Evolutionary conservation across 1,139 yeast species (phyloP), one percentile per base, ranked within the genome.

Genomic region (Suhomyces guaymorum): DNA sequence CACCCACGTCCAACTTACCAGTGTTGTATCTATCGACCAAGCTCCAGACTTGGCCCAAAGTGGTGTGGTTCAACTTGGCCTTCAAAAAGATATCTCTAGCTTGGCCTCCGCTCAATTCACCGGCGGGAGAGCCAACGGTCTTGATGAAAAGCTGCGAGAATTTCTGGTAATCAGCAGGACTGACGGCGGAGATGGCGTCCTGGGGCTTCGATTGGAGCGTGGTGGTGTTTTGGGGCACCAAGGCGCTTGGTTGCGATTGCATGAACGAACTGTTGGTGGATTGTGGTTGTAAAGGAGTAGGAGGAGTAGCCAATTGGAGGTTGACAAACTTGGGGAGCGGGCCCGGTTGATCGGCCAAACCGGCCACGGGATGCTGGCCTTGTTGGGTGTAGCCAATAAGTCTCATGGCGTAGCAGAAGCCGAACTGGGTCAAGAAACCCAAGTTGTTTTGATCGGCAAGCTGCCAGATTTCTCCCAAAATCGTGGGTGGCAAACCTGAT

Each of bases 401-500:
- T 57, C 99, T 76, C 78, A 92, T 74, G 18, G 97, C 96, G 38
- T 80, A 73, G 44, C 87, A 78, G 61, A 94, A 94, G 16, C 92
- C 92, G 44, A 75, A 72, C 54, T 82, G 89, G 48, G 86, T 83
- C 47, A 94, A 70, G 55, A 83, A 86, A 0, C 98, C 99, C 47
- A 81, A 73, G 61, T 88, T 89, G 43, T 80, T 82, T 13, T 77
- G 74, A 62, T 92, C 99, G 11, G 96, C 90, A 30, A 85, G 58
- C 57, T 87, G 94, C 98, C 98, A 94, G 42, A 94, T 82, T 58
- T 89, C 95, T 4, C 97, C 96, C 33, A 92, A 68, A 24, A 78
- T 66, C 13, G 80, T 71, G 3, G 95, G 83, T 6, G 95, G 82
- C 36, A 92, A 72, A 1, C 95, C 95, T 2, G 95, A 82, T 42